These are phyloP conservation scores for Rhizopogon vulgaris DNA, from an alignment of 768 basidiomycete species.

Conservation along the genomic window DNA sequence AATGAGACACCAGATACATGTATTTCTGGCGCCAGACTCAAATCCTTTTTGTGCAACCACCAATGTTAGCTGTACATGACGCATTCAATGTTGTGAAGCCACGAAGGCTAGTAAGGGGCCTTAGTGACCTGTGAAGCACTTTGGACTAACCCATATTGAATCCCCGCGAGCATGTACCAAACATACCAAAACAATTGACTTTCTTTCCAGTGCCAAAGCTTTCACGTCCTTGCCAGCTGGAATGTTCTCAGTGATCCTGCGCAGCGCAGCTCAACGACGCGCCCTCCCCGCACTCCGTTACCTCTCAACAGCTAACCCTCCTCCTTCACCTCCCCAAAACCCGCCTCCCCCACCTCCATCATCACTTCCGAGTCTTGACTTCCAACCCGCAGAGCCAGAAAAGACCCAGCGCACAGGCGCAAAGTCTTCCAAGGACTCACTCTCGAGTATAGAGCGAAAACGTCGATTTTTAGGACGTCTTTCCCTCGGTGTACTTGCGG, in stretches of 20 bases:
- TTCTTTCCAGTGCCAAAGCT: background rate
- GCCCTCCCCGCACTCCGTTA: constrained; percentile 15
- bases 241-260: constrained; percentile 20
- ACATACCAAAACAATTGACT: background rate
- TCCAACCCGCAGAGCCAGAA: constrained; percentile 45
- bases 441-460: constrained; percentile 73
- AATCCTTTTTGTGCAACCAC: background rate
- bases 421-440: constrained; percentile 67
- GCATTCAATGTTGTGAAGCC: too few species aligned
- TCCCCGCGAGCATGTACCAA: background rate
- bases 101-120: too few species aligned
- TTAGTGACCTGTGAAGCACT: too few species aligned
- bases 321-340: constrained; percentile 8
- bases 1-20: background rate
- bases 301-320: constrained; percentile 15
- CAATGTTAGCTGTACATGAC: background rate
- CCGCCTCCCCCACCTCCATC: constrained; percentile 1
- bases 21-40: background rate
- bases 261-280: constrained; percentile 17
- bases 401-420: constrained; percentile 62
- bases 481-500: constrained; percentile 44
- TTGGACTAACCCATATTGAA: background rate
- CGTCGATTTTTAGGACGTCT: constrained; percentile 52
- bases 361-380: constrained; percentile 52
- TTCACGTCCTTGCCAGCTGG: background rate